These are phyloP conservation scores for Citrus trifoliata DNA, from an alignment of 345 rosid genomes.

Conservation along the genomic window DNA sequence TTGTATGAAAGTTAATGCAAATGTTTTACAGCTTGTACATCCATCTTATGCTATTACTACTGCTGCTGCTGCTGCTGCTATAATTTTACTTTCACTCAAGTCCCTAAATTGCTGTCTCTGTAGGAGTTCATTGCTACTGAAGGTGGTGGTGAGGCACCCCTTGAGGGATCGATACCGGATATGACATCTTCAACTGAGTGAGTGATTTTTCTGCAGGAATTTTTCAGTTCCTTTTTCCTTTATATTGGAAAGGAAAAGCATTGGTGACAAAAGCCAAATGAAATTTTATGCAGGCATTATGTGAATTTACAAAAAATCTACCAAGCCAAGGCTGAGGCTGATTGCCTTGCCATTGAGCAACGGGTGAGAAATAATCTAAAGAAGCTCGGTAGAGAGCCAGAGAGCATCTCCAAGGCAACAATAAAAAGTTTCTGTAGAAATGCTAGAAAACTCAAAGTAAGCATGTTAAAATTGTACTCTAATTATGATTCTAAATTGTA, in stretches of 20 bases:
- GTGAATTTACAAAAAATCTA: constrained; percentile 85
- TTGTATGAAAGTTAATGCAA: background rate
- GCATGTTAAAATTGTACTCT: constrained; percentile 15
- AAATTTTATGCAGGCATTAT: constrained; percentile 60
- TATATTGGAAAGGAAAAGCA: background rate
- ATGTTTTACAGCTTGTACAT: background rate
- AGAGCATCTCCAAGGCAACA: constrained; percentile 59
- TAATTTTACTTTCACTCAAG: constrained; percentile 8
- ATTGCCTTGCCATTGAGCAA: constrained; percentile 70
- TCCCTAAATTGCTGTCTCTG: constrained; percentile 17
- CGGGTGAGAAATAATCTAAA: constrained; percentile 56
- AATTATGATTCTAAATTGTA: constrained; percentile 9
- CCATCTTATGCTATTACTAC: background rate
- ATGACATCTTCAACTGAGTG: constrained; percentile 99
- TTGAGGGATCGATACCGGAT: constrained; percentile 98
- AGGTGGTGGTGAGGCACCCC: constrained; percentile 91
- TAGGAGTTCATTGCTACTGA: constrained; percentile 88
- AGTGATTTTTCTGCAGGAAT: constrained; percentile 23
- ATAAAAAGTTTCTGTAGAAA: constrained; percentile 83
- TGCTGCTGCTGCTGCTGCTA: background rate
- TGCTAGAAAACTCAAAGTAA: constrained; percentile 86
- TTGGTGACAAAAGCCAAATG: background rate
- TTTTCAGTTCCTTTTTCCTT: background rate
- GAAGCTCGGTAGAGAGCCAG: constrained; percentile 71
- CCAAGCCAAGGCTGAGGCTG: constrained; percentile 91